Base-by-base conservation (phyloP, 352 stramenopile genomes). In the Pythium aristosporum region DNA sequence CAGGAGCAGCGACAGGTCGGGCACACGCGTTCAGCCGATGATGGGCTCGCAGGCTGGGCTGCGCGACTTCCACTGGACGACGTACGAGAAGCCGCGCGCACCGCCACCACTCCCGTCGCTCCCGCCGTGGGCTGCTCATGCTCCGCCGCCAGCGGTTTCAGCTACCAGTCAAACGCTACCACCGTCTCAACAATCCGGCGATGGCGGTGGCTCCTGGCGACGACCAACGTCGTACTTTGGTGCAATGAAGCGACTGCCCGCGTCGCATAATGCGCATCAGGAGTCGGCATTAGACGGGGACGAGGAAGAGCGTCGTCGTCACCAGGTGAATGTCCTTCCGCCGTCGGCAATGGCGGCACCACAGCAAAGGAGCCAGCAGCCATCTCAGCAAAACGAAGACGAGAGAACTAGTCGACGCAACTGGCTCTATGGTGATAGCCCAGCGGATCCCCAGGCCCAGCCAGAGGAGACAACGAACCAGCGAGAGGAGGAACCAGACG, bases 201-300 rank as follows among this genome's bases (percentile, higher is more conserved):
- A 58, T 13, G 20, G 43, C 23, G 13, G 41, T 13, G 34, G 67
- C 23, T 57, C 59, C 11, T 85, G 76, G 76, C 74, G 60, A 34
- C 80, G 78, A 21, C 74, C 74, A n/a, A 74, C 69, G 28, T 74
- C 78, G 41, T 85, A 85, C 55, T 87, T 85, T 64, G 79, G 74
- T 20, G 63, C 75, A 5, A 73, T 84, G 65, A 84, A 81, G 65
- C 65, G 77, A 16, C 50, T 71, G 12, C 64, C 64, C 5, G 34
- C 43, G 34, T 36, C 11, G 34, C 8, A 13, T 13, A 39, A 8
- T 39, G 4, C 34, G 34, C 11, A 39, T 13, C 43, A 63, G 13
- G 44, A 55, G 18, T 32, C 44, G 0, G 46, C 46, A 8, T 2
- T 56, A 5, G 47, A 63, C 37, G n/a, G 5, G 5, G 63, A 69